Evolutionary conservation across 83 land plant genomes (phyloP), one percentile per base, ranked within the genome.

Genomic region (Thuja plicata): DNA sequence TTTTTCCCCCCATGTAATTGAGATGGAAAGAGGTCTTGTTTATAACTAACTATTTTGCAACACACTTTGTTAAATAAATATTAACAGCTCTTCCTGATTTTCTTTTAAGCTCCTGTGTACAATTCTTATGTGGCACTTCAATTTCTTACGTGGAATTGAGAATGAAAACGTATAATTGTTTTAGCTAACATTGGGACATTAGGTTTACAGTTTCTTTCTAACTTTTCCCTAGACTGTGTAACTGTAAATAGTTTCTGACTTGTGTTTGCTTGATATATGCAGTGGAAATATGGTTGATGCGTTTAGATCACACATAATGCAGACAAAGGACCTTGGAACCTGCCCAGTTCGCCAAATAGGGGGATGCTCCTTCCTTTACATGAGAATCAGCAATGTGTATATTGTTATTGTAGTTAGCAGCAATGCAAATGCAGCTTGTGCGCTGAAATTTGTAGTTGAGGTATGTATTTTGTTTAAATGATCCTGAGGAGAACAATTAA

Each of bases 241-340:
- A 40, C 17, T 34, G 27, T 38, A 70, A 40, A 34, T 76, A 73
- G 43, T 86, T 43, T 43, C 46, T 88, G 32, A 62, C 86, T 86
- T 83, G 81, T 86, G 17, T 84, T 62, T 12, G 41, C 46, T 89
- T 35, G 80, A 27, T 41, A 12, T 73, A 15, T 60, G 83, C 92
- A 98, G 99, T 86, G 99, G 99, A n/a, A 98, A 98, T 88, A 98
- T 98, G 99, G 99, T 98, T 84, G 99, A 98, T 89, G 99, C 99
- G 13, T 98, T 98, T 83, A 91, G 99, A 54, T 92, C 90, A 91
- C 99, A 98, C 92, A 98, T 98, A 73, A 95, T 98, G 99, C 99
- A 97, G 90, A 98, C 99, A 41, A 98, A 98, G 86, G 99, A 98
- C 87, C 96, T 98, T 86, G 99, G 99, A 38, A 97, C 97, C 32